phyloP scores from a whole-genome alignment of 2,329 filamentous ascomycete genomes.

The Onygena corvina region DNA sequence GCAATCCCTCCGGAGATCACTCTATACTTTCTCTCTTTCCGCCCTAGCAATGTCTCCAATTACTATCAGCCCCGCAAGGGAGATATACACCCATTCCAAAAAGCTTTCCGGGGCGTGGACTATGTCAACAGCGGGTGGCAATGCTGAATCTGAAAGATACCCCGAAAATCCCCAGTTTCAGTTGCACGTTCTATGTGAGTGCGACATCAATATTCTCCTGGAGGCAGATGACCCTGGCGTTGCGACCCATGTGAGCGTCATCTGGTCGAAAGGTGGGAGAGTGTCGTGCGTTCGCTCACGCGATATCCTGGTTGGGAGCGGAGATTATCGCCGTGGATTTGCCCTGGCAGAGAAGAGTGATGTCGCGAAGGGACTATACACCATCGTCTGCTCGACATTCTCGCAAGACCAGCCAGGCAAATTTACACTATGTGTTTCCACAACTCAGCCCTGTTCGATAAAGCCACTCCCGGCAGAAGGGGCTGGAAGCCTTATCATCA shows the following conservation, averaged over 20 bases:
- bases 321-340: constrained; percentile 76
- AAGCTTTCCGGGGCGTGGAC: constrained; percentile 60
- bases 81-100: constrained; percentile 48
- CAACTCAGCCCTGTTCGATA: constrained; percentile 44
- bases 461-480: constrained; percentile 56
- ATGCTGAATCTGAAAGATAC: constrained; percentile 62
- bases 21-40: constrained; percentile 77
- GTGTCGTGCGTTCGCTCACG: constrained; percentile 55
- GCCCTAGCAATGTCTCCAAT: constrained; percentile 60
- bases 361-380: constrained; percentile 65
- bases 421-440: constrained; percentile 65
- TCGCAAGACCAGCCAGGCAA: constrained; percentile 63
- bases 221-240: constrained; percentile 55
- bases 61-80: constrained; percentile 48
- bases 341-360: constrained; percentile 52
- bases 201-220: constrained; percentile 60
- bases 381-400: constrained; percentile 81
- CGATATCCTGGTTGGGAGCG: constrained; percentile 70
- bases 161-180: constrained; percentile 79
- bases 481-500: constrained; percentile 57
- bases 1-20: constrained; percentile 59
- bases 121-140: constrained; percentile 68
- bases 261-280: constrained; percentile 63
- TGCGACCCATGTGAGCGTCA: constrained; percentile 71
- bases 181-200: constrained; percentile 44